phyloP scores from a whole-genome alignment of 2,329 filamentous ascomycete species.

The Beauveria brongniartii region DNA sequence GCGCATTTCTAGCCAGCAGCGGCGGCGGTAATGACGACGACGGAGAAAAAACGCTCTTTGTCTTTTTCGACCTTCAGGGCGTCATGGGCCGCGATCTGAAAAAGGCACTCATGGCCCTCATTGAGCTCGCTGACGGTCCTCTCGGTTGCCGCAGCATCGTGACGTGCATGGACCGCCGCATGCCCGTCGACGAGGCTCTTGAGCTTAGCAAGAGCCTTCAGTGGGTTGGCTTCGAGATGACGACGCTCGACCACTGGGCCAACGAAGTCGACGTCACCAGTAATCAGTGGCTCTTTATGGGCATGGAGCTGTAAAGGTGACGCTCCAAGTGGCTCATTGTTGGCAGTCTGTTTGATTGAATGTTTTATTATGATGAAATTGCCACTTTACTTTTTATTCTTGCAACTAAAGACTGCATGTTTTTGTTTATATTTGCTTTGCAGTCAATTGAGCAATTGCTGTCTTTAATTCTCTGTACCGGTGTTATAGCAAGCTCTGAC shows the following conservation, averaged over 20 bases:
- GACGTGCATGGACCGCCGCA: slow-evolving; percentile 69
- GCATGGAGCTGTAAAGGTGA: slow-evolving; percentile 66
- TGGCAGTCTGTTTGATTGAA: background rate
- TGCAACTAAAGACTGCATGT: slow-evolving; percentile 1
- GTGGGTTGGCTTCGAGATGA: slow-evolving; percentile 87
- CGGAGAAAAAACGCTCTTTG: slow-evolving; percentile 68
- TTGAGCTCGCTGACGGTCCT: slow-evolving; percentile 74
- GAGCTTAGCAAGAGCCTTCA: slow-evolving; percentile 73
- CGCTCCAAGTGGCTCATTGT: background rate
- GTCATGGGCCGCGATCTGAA: slow-evolving; percentile 72
- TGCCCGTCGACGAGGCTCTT: slow-evolving; percentile 53
- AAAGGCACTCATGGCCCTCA: slow-evolving; percentile 84
- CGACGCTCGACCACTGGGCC: slow-evolving; percentile 71
- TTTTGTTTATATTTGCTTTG: background rate
- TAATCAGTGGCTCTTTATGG: slow-evolving; percentile 75
- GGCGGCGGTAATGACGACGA: slow-evolving; percentile 42
- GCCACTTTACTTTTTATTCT: slow-evolving; percentile 14
- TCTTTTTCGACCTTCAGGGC: slow-evolving; percentile 70
- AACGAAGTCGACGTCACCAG: slow-evolving; percentile 59
- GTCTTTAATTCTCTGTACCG: slow-evolving; percentile 11
- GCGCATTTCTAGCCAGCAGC: slow-evolving; percentile 67
- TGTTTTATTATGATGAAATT: slow-evolving; percentile 10
- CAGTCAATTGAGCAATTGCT: background rate
- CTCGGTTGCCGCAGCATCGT: slow-evolving; percentile 72
- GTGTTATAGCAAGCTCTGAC: background rate